A percentile compares a stretch with the other conserved stretches of the same genome.
phyloP scores from a whole-genome alignment of 352 stramenopile species.

The Globisporangium irregulare region DNA sequence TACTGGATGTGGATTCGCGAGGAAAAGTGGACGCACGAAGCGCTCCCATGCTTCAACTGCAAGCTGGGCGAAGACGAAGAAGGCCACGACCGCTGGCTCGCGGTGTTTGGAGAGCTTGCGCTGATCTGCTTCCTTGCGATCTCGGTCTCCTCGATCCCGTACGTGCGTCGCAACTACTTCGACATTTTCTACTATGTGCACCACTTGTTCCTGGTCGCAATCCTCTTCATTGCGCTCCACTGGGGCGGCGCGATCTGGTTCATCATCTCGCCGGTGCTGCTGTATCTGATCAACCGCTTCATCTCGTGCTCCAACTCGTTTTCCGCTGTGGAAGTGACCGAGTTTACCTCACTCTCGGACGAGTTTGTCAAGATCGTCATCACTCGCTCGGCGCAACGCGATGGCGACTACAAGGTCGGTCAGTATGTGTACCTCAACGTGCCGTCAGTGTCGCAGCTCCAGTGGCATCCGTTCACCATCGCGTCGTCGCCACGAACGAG shows the following conservation, averaged over 20 bases:
- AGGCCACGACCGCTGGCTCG: slow-evolving; percentile 21
- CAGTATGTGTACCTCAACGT: slow-evolving; percentile 29
- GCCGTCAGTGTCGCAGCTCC: slow-evolving; percentile 32
- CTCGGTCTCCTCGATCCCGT: slow-evolving; percentile 24
- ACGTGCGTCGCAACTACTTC: slow-evolving; percentile 29
- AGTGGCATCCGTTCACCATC: slow-evolving; percentile 31
- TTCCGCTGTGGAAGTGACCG: slow-evolving; percentile 20
- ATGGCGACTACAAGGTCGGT: slow-evolving; percentile 22
- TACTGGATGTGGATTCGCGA: slow-evolving; percentile 22
- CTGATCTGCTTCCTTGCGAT: slow-evolving; percentile 27
- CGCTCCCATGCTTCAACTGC: slow-evolving; percentile 36
- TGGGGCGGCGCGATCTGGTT: slow-evolving; percentile 30
- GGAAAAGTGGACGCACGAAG: slow-evolving; percentile 17
- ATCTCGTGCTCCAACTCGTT: slow-evolving; percentile 22
- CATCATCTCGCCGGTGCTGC: slow-evolving; percentile 32
- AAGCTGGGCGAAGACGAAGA: slow-evolving; percentile 4
- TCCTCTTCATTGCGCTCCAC: slow-evolving; percentile 26
- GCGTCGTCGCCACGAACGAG: slow-evolving; percentile 22
- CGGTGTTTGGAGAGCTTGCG: slow-evolving; percentile 22
- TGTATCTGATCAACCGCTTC: slow-evolving; percentile 21
- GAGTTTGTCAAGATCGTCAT: slow-evolving; percentile 27
- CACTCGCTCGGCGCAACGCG: not conserved
- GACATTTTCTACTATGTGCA: slow-evolving; percentile 28
- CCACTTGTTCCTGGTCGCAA: slow-evolving; percentile 24
- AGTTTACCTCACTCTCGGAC: slow-evolving; percentile 20